Evolutionary conservation across 345 rosid genomes (phyloP).

Genomic region (Salix exigua): DNA sequence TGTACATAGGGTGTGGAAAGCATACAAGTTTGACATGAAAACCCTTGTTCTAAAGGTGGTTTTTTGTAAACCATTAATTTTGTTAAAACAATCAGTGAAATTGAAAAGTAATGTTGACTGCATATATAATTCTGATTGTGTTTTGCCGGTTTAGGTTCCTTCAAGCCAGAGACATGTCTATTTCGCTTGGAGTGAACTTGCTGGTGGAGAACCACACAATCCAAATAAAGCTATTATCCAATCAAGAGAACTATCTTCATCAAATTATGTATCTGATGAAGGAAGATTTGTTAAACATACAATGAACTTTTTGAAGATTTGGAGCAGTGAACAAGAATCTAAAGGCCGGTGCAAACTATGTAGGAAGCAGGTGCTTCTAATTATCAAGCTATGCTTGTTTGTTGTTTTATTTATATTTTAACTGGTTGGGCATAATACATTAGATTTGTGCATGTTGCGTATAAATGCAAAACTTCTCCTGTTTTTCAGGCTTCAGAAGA

Average conservation of each 20-base stretch:
- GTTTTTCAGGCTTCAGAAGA: conserved; percentile 56
- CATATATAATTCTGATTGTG: neutral
- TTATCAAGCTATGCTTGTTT: conserved; percentile 11
- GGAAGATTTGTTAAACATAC: conserved; percentile 65
- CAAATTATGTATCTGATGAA: conserved; percentile 45
- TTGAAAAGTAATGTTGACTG: neutral
- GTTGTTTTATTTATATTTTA: neutral
- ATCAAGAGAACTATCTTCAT: conserved; percentile 61
- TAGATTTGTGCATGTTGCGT: neutral
- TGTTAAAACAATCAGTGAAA: neutral
- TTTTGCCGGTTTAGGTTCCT: conserved; percentile 57
- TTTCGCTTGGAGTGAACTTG: conserved; percentile 72
- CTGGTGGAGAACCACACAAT: conserved; percentile 39
- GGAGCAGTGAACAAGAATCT: conserved; percentile 80
- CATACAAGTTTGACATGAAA: conserved; percentile 58
- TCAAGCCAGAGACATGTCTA: conserved; percentile 78
- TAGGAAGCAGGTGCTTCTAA: conserved; percentile 61
- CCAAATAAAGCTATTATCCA: conserved; percentile 47
- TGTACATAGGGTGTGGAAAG: conserved; percentile 83
- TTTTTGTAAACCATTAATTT: neutral
- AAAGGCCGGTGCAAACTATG: conserved; percentile 72
- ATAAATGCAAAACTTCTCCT: neutral
- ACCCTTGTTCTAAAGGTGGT: conserved; percentile 62
- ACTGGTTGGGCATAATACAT: no score
- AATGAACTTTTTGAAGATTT: conserved; percentile 70